A percentile compares a stretch with the other conserved stretches of the same genome.
phyloP scores from a whole-genome alignment of 306 rosid genomes.

The Phaseolus lunatus region DNA sequence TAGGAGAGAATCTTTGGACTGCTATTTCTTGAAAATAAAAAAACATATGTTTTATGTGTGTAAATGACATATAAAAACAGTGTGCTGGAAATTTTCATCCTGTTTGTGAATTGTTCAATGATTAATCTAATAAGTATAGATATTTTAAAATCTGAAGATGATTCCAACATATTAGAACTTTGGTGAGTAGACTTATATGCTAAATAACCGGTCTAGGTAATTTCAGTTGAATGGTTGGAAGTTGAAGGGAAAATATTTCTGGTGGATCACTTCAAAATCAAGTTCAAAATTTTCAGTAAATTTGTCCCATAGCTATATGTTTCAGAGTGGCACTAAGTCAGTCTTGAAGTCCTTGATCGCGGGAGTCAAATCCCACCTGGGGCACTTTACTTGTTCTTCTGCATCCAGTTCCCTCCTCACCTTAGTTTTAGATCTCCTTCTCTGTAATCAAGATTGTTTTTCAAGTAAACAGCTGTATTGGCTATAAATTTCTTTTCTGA shows the following conservation, averaged over 20 bases:
- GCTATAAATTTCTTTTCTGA: neutral
- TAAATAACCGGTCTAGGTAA: neutral
- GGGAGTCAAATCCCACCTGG: slow-evolving; percentile 5
- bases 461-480: neutral
- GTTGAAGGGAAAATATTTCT: slow-evolving; percentile 26
- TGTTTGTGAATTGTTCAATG: neutral
- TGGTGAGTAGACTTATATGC: neutral
- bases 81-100: slow-evolving; percentile 1
- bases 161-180: neutral
- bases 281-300: neutral
- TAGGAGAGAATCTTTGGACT: neutral
- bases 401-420: slow-evolving; percentile 18
- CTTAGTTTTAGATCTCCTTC: neutral
- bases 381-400: neutral
- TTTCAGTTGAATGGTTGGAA: slow-evolving; percentile 1
- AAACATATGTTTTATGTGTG: neutral
- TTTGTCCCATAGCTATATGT: neutral
- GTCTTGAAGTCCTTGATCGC: neutral
- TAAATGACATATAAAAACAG: neutral
- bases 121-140: neutral
- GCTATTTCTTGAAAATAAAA: neutral
- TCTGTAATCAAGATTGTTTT: slow-evolving; percentile 1
- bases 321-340: slow-evolving; percentile 13
- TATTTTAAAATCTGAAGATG: slow-evolving; percentile 2
- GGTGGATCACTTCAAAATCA: slow-evolving; percentile 5